These are phyloP conservation scores for Penicillium maclennaniae DNA, from an alignment of 495 filamentous ascomycete genomes.

Conservation along the genomic window DNA sequence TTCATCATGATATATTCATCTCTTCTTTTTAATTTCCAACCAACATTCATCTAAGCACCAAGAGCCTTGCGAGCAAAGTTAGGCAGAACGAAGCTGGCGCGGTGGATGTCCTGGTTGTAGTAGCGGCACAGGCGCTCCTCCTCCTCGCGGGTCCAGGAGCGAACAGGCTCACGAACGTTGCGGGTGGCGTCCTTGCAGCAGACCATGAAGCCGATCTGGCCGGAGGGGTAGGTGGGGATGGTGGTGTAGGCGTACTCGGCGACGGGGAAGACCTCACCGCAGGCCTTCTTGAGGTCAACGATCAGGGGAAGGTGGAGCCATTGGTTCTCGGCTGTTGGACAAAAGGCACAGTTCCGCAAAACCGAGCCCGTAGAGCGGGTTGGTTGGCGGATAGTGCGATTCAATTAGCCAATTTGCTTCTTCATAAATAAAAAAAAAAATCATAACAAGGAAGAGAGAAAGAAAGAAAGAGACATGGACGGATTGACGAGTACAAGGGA, in stretches of 20 bases:
- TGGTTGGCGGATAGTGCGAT: slow-evolving; percentile 31
- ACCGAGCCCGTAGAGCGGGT: slow-evolving; percentile 35
- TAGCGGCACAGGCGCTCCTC: slow-evolving; percentile 90
- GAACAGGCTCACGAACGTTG: slow-evolving; percentile 78
- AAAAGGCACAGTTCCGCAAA: slow-evolving; percentile 29
- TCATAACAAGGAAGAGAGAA: slow-evolving; percentile 1
- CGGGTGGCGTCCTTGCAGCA: slow-evolving; percentile 88
- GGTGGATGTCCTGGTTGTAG: slow-evolving; percentile 94
- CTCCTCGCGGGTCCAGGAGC: slow-evolving; percentile 76
- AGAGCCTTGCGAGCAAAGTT: slow-evolving; percentile 85
- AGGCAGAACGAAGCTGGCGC: slow-evolving; percentile 87
- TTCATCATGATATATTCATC: slow-evolving; percentile 18
- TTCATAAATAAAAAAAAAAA: slow-evolving; percentile 2
- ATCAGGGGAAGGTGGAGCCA: slow-evolving; percentile 96
- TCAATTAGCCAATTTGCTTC: slow-evolving; percentile 27
- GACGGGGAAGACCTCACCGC: slow-evolving; percentile 93
- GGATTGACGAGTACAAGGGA: slow-evolving; percentile 1
- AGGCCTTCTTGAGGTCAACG: slow-evolving; percentile 86
- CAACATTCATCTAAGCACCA: slow-evolving; percentile 23
- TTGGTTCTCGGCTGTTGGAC: slow-evolving; percentile 84
- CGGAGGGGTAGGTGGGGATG: slow-evolving; percentile 98
- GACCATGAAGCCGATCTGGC: slow-evolving; percentile 99
- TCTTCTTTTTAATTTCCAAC: slow-evolving; percentile 6
- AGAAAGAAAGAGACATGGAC: background rate
- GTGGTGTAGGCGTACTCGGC: slow-evolving; percentile 99